These are phyloP conservation scores for Calocybe cyanea DNA, from an alignment of 768 basidiomycete species.

Conservation along the genomic window DNA sequence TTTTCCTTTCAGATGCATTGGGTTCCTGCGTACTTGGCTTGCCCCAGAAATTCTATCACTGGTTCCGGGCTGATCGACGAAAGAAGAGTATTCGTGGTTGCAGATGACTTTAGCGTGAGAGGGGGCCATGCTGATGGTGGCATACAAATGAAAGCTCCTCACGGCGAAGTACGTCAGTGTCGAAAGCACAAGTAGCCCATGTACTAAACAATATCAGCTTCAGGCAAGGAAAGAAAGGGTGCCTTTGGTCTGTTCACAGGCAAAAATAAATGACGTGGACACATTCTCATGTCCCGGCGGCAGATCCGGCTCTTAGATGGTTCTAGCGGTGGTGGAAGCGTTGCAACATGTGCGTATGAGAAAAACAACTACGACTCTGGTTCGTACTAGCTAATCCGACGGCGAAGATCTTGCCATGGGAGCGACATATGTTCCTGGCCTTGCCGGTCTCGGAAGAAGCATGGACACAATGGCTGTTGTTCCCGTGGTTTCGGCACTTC, in stretches of 20 bases:
- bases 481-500: conserved; percentile 33
- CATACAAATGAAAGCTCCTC: conserved; percentile 33
- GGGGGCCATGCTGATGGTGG: conserved; percentile 42
- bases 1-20: neutral
- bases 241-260: conserved; percentile 32
- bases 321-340: conserved; percentile 39
- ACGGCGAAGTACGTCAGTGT: conserved; percentile 30
- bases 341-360: conserved; percentile 28
- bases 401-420: conserved; percentile 29
- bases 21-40: too few relatives aligned
- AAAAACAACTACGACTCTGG: neutral
- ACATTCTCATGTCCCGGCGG: neutral
- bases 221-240: conserved; percentile 31
- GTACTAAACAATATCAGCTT: too few relatives aligned
- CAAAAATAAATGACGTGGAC: neutral
- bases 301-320: conserved; percentile 38
- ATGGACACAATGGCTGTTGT: conserved; percentile 35
- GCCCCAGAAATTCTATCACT: conserved; percentile 34
- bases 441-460: conserved; percentile 31
- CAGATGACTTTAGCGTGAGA: conserved; percentile 39
- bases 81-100: conserved; percentile 35
- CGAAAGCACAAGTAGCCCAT: too few relatives aligned
- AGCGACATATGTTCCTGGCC: conserved; percentile 34
- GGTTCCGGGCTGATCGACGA: conserved; percentile 31
- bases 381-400: neutral